Conservation (phyloP, 352 stramenopile species). For the Phytophthora vignae region DNA sequence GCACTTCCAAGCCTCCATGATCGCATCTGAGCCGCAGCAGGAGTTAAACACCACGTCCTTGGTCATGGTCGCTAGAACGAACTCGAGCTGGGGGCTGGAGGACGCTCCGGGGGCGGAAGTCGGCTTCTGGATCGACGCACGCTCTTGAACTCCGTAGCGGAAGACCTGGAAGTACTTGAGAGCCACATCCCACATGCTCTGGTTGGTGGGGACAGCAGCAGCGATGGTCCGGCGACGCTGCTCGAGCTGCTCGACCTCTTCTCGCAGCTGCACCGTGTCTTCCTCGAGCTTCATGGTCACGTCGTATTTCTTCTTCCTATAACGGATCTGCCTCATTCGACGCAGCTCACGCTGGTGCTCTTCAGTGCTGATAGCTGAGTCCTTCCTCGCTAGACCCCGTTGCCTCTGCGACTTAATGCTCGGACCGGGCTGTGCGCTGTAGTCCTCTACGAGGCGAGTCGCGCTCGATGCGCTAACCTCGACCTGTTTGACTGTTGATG, state of each 20-base stretch:
- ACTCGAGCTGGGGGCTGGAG: neutral
- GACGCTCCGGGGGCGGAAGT: neutral
- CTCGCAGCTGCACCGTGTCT: neutral
- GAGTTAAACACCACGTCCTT: conserved; percentile 1
- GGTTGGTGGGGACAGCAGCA: neutral
- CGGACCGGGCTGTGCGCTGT: neutral
- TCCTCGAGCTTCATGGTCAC: conserved; percentile 2
- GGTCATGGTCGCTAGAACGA: conserved; percentile 8
- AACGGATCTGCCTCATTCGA: conserved; percentile 16
- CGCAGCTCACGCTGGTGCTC: conserved; percentile 7
- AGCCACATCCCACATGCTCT: conserved; percentile 11
- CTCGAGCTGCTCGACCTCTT: conserved; percentile 7
- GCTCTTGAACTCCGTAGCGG: conserved; percentile 8
- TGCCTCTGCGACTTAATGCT: neutral
- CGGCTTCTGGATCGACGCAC: neutral
- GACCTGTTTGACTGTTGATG: too few species aligned
- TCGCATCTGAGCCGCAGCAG: neutral
- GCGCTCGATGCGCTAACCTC: too few species aligned
- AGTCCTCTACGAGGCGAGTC: too few species aligned
- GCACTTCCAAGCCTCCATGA: conserved; percentile 5
- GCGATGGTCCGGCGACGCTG: neutral
- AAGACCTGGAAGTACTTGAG: conserved; percentile 12
- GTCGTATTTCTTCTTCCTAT: conserved; percentile 11
- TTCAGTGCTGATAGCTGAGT: neutral
- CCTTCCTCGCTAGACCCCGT: neutral